Base-by-base conservation (phyloP, 1,284 basidiomycete species). In the Malassezia sympodialis region DNA sequence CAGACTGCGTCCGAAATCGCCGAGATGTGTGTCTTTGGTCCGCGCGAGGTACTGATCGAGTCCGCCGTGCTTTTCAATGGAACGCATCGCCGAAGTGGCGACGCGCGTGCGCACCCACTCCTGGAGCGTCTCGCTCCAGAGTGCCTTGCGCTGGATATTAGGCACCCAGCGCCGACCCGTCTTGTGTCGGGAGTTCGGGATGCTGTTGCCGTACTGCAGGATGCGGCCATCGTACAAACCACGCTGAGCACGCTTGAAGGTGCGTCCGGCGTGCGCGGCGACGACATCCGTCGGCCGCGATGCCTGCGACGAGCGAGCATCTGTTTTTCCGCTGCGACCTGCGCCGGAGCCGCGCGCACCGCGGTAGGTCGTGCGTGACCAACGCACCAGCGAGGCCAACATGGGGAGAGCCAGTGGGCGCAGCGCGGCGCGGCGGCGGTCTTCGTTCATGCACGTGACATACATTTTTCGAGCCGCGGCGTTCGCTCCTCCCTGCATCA, bases 131-230 rank as follows among this genome's bases (percentile, higher is more conserved):
- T 67, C 60, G 17, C 58, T 62, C 57, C 59, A 67, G 24, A 67
- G 53, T 0, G 49, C 21, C 41, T 67, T 67, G 37, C 27, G 48
- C 53, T 74, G 72, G 17, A 74, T 58, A 50, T 74, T 74, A 19
- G 72, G 72, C 17, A 28, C 4, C 68, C 71, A 74, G 2, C 60
- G 64, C 15, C 72, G 51, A 0, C 58, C 49, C 2, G 70, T 74
- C 51, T 74, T 74, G 46, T 74, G 70, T 2, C 67, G 57, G 2
- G 70, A 72, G 27, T 74, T 68, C 44, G 72, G 69, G 10, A 73
- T 59, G 39, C 56, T 68, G 54, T 74, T 65, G 27, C 72, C 72
- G 12, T 62, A 66, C 49, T 74, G 72, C 27, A 67, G 50, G 24
- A 57, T 60, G 35, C 59, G 58, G 40, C 70, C 68, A 43, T 74